These are phyloP conservation scores for Globisporangium cederbergense DNA, from an alignment of 352 stramenopile genomes.

Conservation along the genomic window DNA sequence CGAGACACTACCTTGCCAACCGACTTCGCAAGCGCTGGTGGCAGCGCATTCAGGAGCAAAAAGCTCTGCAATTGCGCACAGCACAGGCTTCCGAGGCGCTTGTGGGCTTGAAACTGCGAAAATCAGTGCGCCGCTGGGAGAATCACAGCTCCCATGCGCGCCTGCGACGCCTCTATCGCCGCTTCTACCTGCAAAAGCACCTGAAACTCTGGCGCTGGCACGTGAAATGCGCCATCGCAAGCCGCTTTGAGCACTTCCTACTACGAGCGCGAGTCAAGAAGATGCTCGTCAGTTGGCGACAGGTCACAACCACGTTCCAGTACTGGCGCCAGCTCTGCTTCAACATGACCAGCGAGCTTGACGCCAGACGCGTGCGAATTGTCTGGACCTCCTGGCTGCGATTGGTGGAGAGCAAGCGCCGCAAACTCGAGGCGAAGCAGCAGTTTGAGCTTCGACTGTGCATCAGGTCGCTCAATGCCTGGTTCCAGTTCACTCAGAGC, in stretches of 20 bases:
- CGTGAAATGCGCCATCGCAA: conserved; percentile 27
- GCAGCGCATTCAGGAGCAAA: conserved; percentile 7
- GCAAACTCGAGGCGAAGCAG: background rate
- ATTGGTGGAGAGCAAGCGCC: conserved; percentile 12
- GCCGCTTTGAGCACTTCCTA: conserved; percentile 30
- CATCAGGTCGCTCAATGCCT: conserved; percentile 3
- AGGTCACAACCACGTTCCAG: conserved; percentile 17
- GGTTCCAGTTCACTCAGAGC: background rate
- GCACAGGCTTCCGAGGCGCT: conserved; percentile 15
- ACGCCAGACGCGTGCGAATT: conserved; percentile 1
- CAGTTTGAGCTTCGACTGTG: conserved; percentile 8
- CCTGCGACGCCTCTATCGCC: conserved; percentile 17
- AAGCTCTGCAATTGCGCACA: conserved; percentile 6
- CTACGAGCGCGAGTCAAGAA: conserved; percentile 22
- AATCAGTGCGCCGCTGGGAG: conserved; percentile 25
- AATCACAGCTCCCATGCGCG: conserved; percentile 4
- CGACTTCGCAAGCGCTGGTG: conserved; percentile 26
- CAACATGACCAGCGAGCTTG: conserved; percentile 12
- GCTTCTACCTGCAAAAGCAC: conserved; percentile 40
- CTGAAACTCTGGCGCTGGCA: conserved; percentile 29
- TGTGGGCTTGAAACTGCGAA: conserved; percentile 11
- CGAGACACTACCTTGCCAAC: conserved; percentile 18
- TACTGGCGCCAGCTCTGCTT: conserved; percentile 26
- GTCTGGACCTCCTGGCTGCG: conserved; percentile 25
- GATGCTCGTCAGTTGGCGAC: conserved; percentile 25